Percentiles rank a stretch among this genome's conserved stretches.
phyloP scores from a whole-genome alignment of 148 eudicot genomes.

The Diospyros kaki region DNA sequence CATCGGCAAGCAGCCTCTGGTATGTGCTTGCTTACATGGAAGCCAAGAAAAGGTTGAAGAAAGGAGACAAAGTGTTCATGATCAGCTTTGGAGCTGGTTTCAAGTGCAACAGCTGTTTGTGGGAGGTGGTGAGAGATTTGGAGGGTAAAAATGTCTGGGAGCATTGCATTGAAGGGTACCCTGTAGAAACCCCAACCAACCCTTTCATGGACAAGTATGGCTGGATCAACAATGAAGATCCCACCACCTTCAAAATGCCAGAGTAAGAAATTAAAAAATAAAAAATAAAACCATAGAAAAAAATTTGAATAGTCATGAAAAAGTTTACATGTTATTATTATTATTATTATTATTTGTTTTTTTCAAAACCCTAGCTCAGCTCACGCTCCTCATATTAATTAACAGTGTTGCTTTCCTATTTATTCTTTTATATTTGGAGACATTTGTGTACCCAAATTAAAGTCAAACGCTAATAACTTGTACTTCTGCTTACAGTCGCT shows the following conservation, averaged over 20 bases:
- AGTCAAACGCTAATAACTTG: too few species aligned
- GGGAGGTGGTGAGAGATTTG: constrained; percentile 67
- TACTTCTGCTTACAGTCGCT: too few species aligned
- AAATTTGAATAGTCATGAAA: too few species aligned
- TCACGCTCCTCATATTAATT: too few species aligned
- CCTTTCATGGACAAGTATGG: constrained; percentile 64
- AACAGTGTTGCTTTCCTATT: too few species aligned
- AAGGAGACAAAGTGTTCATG: constrained; percentile 49
- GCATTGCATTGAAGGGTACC: constrained; percentile 44
- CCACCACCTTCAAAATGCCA: constrained; percentile 27
- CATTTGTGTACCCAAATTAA: too few species aligned
- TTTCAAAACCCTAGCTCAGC: too few species aligned
- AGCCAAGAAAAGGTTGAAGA: constrained; percentile 49
- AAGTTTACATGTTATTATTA: too few species aligned
- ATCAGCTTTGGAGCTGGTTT: constrained; percentile 62
- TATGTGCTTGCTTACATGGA: constrained; percentile 60
- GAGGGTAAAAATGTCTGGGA: constrained; percentile 51
- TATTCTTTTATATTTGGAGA: too few species aligned
- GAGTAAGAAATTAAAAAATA: background rate
- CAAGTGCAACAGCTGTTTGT: constrained; percentile 68
- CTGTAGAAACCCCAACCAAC: constrained; percentile 33
- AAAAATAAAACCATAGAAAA: too few species aligned
- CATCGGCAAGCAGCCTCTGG: constrained; percentile 62
- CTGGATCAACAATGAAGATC: constrained; percentile 52
- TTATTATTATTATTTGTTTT: too few species aligned